Conservation (phyloP, 148 eudicot species). For the Chenopodium suecicum region DNA sequence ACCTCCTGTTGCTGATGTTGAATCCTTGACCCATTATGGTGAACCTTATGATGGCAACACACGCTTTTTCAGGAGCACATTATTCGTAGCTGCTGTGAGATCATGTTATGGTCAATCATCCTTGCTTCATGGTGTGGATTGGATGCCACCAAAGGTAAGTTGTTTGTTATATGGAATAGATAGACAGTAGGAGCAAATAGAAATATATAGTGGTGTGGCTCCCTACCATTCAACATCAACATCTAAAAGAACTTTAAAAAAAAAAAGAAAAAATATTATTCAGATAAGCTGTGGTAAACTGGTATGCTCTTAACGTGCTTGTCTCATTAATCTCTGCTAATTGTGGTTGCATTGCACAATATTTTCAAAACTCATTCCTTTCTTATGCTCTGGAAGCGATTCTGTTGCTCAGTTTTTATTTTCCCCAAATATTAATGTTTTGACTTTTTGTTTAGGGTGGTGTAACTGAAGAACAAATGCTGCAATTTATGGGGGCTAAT, state of each 20-base stretch:
- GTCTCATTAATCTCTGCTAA: neutral
- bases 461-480: conserved; percentile 94
- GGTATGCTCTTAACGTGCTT: neutral
- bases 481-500: conserved; percentile 92
- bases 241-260: neutral
- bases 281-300: neutral
- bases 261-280: neutral
- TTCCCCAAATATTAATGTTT: neutral
- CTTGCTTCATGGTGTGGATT: conserved; percentile 95
- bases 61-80: conserved; percentile 92
- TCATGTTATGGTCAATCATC: conserved; percentile 93
- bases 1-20: conserved; percentile 83
- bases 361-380: neutral
- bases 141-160: conserved; percentile 99
- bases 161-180: neutral
- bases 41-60: conserved; percentile 99
- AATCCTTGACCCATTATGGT: conserved; percentile 90
- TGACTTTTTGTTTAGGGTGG: conserved; percentile 59
- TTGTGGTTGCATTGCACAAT: neutral
- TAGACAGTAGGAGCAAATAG: neutral
- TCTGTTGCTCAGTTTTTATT: neutral
- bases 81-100: conserved; percentile 97
- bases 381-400: neutral
- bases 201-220: neutral
- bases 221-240: neutral